These are phyloP conservation scores for Fusarium hainanense DNA, from an alignment of 2,329 filamentous ascomycete genomes.

Conservation along the genomic window DNA sequence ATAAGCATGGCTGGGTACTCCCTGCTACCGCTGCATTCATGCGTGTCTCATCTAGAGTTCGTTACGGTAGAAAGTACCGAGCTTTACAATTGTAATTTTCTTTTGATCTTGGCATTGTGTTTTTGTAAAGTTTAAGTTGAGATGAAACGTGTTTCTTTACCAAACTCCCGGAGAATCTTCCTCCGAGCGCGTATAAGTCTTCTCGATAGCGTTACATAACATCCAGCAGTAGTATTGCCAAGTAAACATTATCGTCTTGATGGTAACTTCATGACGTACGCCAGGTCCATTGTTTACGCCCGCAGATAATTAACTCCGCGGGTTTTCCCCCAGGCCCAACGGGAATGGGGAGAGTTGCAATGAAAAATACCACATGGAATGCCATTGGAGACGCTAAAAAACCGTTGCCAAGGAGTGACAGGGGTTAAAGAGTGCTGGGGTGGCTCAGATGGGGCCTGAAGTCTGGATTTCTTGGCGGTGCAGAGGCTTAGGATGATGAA, in stretches of 20 bases:
- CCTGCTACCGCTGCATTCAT: background rate
- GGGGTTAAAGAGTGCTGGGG: background rate
- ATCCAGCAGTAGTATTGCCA: background rate
- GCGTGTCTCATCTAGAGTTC: background rate
- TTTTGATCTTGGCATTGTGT: background rate
- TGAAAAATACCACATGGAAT: background rate
- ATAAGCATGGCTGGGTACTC: conserved; percentile 2
- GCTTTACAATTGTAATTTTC: background rate
- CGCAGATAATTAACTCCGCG: background rate
- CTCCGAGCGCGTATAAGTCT: too few relatives aligned
- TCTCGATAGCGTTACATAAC: background rate
- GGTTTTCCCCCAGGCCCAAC: background rate
- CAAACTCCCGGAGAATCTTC: background rate
- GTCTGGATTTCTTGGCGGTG: conserved; percentile 26
- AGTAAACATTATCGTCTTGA: background rate
- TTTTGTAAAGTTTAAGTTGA: too few relatives aligned
- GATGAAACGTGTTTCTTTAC: background rate
- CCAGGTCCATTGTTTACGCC: background rate
- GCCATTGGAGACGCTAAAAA: background rate
- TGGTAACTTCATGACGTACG: conserved; percentile 4
- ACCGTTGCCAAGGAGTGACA: conserved; percentile 21
- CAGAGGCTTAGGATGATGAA: background rate
- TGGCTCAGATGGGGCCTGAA: conserved; percentile 8
- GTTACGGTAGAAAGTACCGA: background rate
- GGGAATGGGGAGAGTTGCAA: background rate